phyloP scores from a whole-genome alignment of 192 early-diverging fungal genomes.

The Umbelopsis sp. region DNA sequence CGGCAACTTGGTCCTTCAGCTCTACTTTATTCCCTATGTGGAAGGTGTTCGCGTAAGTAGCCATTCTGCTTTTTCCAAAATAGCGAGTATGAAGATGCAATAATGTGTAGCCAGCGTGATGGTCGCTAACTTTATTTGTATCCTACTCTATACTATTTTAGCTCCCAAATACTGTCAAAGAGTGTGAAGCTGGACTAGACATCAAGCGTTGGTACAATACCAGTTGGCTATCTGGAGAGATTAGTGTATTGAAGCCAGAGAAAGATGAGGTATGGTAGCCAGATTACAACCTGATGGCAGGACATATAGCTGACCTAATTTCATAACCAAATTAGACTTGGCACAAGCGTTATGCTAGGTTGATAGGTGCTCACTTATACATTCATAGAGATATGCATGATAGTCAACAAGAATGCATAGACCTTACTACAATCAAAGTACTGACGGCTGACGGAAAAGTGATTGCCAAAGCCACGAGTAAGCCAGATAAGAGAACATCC shows the following conservation, averaged over 20 bases:
- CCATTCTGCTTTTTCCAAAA: neutral
- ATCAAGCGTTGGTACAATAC: conserved; percentile 13
- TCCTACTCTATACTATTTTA: neutral
- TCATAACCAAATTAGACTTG: neutral
- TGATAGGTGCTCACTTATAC: conserved; percentile 6
- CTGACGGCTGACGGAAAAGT: neutral
- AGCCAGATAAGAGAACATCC: neutral
- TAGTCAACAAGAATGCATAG: neutral
- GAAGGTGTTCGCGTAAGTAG: conserved; percentile 1
- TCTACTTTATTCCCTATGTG: conserved; percentile 6
- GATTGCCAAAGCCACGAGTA: neutral
- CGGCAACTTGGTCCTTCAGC: neutral
- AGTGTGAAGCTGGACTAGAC: conserved; percentile 15
- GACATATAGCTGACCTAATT: neutral
- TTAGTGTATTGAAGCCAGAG: neutral
- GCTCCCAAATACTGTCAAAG: conserved; percentile 18
- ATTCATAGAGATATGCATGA: conserved; percentile 14
- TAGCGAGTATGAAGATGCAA: neutral
- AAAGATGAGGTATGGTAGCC: neutral
- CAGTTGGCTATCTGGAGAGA: conserved; percentile 5
- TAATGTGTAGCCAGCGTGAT: no score
- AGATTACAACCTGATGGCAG: neutral
- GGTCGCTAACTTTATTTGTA: no score
- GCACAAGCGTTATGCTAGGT: neutral
- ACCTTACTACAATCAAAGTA: neutral